Evolutionary conservation across 202 grass and related monocot genomes (phyloP), one percentile per base, ranked within the genome.

Genomic region (Carex arenaria): DNA sequence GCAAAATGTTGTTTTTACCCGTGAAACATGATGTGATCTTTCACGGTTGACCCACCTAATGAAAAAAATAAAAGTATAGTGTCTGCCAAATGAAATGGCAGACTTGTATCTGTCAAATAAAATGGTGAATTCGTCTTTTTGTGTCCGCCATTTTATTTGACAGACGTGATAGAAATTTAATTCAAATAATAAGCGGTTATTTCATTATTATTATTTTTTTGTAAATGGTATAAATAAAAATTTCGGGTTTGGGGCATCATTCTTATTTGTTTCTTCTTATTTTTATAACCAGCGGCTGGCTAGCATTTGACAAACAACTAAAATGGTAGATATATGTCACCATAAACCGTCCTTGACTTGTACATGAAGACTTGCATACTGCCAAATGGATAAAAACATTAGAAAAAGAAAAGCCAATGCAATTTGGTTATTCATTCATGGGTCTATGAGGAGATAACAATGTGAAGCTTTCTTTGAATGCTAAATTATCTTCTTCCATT

Each of bases 301-400:
- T 36, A 57, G 28, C 14, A 56, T 1, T 22, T 18, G 34, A 56
- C 23, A 82, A 80, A 64, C 34, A 64, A 80, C 19, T 62, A 45
- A 64, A 61, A 81, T 3, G 43, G 38, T 82, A 53, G 80, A 63
- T 68, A 68, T 14, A 67, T 67, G 80, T 82, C 80, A 82, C 63
- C 80, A 20, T 36, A 52, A 52, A 67, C 61, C 7, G 36, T 66
- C 34, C 22, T 81, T 30, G 79, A 82, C 61, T 81, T 51, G 1
- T 19, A 19, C 7, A 7, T 36, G 18, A 54, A 17, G 10, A n/a
- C 18, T 82, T 68, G 13, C 15, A 82, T 82, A 82, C 79, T 66
- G 7, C 61, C 61, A 82, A 82, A 82, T 51, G 23, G 38, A 64
- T 67, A 67, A 32, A 82, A 82, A 60, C 9, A 18, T 14, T 53